Conservation (phyloP, 176 grass and related monocot species). For the Bolboschoenus planiculmis region DNA sequence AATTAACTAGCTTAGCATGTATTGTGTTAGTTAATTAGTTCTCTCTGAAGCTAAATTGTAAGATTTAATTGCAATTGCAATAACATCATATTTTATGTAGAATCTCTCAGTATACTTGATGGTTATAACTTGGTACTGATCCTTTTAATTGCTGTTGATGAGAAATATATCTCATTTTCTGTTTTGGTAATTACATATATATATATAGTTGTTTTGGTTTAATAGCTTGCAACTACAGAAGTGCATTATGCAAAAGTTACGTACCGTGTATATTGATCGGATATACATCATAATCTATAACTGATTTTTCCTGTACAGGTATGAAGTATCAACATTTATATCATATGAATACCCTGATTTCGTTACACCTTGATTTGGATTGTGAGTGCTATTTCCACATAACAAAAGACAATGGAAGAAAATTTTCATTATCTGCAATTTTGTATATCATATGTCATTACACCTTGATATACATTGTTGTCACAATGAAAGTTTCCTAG, state of each 20-base stretch:
- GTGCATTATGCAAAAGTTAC: background rate
- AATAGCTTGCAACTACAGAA: background rate
- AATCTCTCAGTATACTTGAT: background rate
- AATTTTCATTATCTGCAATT: too few relatives aligned
- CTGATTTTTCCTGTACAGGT: background rate
- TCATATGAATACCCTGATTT: background rate
- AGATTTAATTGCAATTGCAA: background rate
- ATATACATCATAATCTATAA: background rate
- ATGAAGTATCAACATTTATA: too few relatives aligned
- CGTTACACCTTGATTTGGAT: background rate
- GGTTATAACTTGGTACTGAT: background rate
- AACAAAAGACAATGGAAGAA: background rate
- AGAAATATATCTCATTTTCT: background rate
- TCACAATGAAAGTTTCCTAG: too few relatives aligned
- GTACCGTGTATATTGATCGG: too few relatives aligned
- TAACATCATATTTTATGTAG: background rate
- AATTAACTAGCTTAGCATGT: background rate
- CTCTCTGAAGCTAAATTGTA: background rate
- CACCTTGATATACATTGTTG: too few relatives aligned
- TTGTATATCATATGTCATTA: too few relatives aligned
- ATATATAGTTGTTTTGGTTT: background rate
- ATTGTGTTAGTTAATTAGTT: background rate
- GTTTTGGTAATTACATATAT: background rate
- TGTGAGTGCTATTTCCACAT: background rate
- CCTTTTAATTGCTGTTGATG: background rate